Evolutionary conservation across 305 asterid genomes (phyloP), one percentile per base, ranked within the genome.

Genomic region (Fraxinus xanthoxyloides): DNA sequence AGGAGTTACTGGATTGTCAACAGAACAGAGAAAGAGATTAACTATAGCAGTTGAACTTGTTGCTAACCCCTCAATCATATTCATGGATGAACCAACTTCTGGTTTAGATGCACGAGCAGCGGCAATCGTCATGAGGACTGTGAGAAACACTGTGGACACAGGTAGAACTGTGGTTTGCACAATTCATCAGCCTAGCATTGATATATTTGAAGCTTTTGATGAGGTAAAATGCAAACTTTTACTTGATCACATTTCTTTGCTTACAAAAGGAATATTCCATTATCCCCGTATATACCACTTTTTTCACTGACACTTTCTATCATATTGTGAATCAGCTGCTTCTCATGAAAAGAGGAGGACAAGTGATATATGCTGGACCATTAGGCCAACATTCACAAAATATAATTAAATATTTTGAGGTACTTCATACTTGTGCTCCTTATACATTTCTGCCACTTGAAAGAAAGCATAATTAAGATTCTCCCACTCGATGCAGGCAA

Each of bases 91-190:
- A 82, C 98, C 98, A 0, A 94, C 98, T 73, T 94, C 98, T 3
- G 97, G 97, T 26, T 89, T 94, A 43, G 98, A 94, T 84, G 98
- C 98, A 35, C 88, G 98, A 79, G 98, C 98, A 23, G 98, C 98
- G 13, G 98, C 98, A 69, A 93, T 93, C 80, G 97, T 95, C n/a
- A 92, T 93, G 98, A 92, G 98, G 79, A 92, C 98, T 9, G 98
- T 95, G 78, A 90, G 98, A 84, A 94, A 94, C 87, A 94, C 97
- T 0, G 97, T 94, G 24, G 97, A 94, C 82, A 93, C 97, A 1
- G 98, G 97, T n/a, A 90, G 97, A 84, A 94, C 98, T 5, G 97
- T 94, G 10, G 97, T 94, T 10, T 94, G 97, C 87, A 94, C 98
- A 1, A 94, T 94, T 48, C 98, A 93, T 87, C 97, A 94, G 69